Conservation (phyloP, 2,329 filamentous ascomycete species). For the Colletotrichum australisinense region DNA sequence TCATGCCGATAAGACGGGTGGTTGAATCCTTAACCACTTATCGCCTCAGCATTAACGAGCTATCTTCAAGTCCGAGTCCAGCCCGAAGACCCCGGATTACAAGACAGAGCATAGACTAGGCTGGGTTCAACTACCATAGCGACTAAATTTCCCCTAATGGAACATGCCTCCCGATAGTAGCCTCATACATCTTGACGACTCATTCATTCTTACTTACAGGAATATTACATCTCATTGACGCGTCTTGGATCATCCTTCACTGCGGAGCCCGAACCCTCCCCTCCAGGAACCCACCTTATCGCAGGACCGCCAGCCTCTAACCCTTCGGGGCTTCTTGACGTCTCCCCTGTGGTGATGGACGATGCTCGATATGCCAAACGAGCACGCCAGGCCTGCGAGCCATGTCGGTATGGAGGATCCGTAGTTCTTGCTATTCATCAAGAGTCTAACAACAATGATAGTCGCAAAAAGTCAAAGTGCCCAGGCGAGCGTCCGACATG, state of each 20-base stretch:
- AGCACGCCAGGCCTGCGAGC: constrained; percentile 25
- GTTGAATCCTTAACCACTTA: background rate
- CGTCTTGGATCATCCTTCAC: background rate
- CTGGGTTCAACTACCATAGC: too few relatives aligned
- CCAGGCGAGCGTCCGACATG: constrained; percentile 10
- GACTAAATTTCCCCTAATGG: background rate
- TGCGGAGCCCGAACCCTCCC: background rate
- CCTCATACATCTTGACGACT: background rate
- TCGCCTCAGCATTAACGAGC: background rate
- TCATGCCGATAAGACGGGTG: background rate
- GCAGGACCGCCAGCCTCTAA: background rate
- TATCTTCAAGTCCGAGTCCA: background rate
- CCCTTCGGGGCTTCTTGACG: background rate
- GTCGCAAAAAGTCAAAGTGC: constrained; percentile 21
- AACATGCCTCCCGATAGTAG: background rate
- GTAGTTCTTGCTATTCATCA: too few relatives aligned
- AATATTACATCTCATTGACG: too few relatives aligned
- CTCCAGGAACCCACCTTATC: background rate
- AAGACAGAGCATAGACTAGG: too few relatives aligned
- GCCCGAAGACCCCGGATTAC: background rate
- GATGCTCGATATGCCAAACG: constrained; percentile 27
- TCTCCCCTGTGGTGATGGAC: background rate
- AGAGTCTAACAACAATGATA: background rate
- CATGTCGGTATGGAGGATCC: constrained; percentile 7
- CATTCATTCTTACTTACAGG: too few relatives aligned